Evolutionary conservation across 2,329 filamentous ascomycete genomes (phyloP).

Genomic region (Paecilomyces sp.): DNA sequence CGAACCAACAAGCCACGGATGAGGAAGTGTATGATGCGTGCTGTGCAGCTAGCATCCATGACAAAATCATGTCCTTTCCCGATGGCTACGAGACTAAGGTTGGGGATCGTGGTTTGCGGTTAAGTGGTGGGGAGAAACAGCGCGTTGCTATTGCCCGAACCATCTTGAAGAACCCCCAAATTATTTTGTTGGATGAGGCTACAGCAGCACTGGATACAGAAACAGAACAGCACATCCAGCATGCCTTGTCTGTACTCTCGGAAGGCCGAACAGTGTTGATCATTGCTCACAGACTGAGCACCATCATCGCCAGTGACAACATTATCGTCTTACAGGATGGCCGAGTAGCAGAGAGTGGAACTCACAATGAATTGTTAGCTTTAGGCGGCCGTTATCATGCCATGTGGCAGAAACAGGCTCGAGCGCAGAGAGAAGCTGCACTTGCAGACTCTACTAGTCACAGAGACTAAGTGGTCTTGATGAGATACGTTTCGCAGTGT

Average conservation of each 20-base stretch:
- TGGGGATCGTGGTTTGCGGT: slow-evolving; percentile 76
- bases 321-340: slow-evolving; percentile 73
- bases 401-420: slow-evolving; percentile 87
- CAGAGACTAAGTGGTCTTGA: too few relatives aligned
- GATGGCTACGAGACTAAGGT: slow-evolving; percentile 86
- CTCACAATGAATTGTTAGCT: slow-evolving; percentile 67
- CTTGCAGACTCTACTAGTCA: too few relatives aligned
- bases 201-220: slow-evolving; percentile 87
- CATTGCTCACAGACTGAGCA: slow-evolving; percentile 81
- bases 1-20: slow-evolving; percentile 71
- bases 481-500: too few relatives aligned
- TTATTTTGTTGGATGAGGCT: slow-evolving; percentile 89
- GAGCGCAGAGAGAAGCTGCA: slow-evolving; percentile 54
- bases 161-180: slow-evolving; percentile 82
- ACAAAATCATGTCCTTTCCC: slow-evolving; percentile 82
- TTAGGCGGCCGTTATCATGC: slow-evolving; percentile 67
- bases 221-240: slow-evolving; percentile 88
- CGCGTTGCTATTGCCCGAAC: slow-evolving; percentile 89
- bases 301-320: slow-evolving; percentile 78
- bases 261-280: slow-evolving; percentile 86
- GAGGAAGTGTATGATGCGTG: slow-evolving; percentile 78
- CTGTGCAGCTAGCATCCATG: slow-evolving; percentile 81
- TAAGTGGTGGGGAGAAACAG: slow-evolving; percentile 90
- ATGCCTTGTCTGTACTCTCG: slow-evolving; percentile 72
- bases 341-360: slow-evolving; percentile 69